Evolutionary conservation across 148 eudicot species (phyloP).

Genomic region (Chenopodium formosanum): DNA sequence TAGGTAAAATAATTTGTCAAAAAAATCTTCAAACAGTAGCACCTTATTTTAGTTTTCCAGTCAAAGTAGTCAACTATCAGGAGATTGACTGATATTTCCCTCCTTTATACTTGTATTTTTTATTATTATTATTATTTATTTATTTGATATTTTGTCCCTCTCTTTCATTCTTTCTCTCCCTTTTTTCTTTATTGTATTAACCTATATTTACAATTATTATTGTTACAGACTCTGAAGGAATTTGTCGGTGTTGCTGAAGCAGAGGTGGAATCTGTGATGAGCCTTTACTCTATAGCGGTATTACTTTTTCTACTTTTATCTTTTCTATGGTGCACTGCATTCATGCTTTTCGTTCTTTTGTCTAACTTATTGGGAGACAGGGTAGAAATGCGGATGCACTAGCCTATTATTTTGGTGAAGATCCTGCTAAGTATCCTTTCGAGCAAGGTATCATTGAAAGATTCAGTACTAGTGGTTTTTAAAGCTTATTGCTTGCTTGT

Average conservation of each 20-base stretch:
- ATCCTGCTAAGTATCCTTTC: slow-evolving; percentile 89
- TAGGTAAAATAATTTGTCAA: too few species aligned
- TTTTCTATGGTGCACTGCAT: slow-evolving; percentile 15
- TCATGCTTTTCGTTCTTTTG: slow-evolving; percentile 6
- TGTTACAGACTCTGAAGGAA: slow-evolving; percentile 61
- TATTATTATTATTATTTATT: too few species aligned
- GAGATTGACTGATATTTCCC: too few species aligned
- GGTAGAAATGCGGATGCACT: slow-evolving; percentile 95
- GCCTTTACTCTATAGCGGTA: slow-evolving; percentile 75
- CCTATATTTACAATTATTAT: not conserved
- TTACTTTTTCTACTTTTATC: slow-evolving; percentile 27
- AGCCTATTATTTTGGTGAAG: slow-evolving; percentile 92
- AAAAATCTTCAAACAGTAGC: not conserved
- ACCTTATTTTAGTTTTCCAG: not conserved
- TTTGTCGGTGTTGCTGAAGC: slow-evolving; percentile 67
- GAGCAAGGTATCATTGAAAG: slow-evolving; percentile 67
- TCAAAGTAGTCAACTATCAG: too few species aligned
- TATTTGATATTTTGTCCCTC: not conserved
- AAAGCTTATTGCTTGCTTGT: not conserved
- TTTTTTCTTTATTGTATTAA: not conserved
- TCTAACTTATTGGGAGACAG: slow-evolving; percentile 49
- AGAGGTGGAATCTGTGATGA: slow-evolving; percentile 70
- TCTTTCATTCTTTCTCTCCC: not conserved
- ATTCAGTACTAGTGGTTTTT: not conserved
- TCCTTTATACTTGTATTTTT: too few species aligned